Base-by-base conservation (phyloP, 2,329 filamentous ascomycete genomes). In the Talaromyces marneffei region DNA sequence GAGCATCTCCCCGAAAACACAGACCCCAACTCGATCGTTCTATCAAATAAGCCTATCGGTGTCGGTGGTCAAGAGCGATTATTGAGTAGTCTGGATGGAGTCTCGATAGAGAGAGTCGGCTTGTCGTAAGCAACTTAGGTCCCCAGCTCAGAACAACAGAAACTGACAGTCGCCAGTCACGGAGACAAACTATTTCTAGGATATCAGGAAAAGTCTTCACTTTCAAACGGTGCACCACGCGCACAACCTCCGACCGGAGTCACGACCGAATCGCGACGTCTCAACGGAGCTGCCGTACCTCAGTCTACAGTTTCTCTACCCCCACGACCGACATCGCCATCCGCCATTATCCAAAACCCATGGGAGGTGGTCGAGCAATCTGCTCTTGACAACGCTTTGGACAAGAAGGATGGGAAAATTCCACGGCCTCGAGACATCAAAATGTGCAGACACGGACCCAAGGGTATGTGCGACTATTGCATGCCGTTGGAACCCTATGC, bases 401-500 rank as follows among this genome's bases (percentile, higher is more conserved):
- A 99, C 75, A 91, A 86, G 77, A 83, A 87, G 66, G 88, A 94
- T 80, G 94, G 94, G 66, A 99, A 96, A 79, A 96, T 97, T 57
- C 79, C 85, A 20, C 83, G 92, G 64, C 84, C 84, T 64, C 83
- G 83, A 62, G 91, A 96, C 73, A 74, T 78, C 62, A 90, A 90
- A 72, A 94, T 99, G 92, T 99, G 94, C 79, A 88, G 91, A 64
- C 94, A 99, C 74, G 93, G 93, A 1, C 87, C 89, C 57, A 97
- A 96, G 77, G 94, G 94, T 74, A 99, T 99, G 94, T 99, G 94
- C 76, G 94, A 99, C 77, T 95, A 97, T 77, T 99, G 94, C 79
- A 96, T 96, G 85, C 95, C 95, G 0, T 79, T 97, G 56, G 94
- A 99, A 71, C 94, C 94, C 0, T 99, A 96, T 76, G 88, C 95